Percentiles rank a stretch among this genome's conserved stretches.
These are phyloP conservation scores for Mortierella polycephala DNA, from an alignment of 371 early-diverging fungal genomes.

Conservation along the genomic window DNA sequence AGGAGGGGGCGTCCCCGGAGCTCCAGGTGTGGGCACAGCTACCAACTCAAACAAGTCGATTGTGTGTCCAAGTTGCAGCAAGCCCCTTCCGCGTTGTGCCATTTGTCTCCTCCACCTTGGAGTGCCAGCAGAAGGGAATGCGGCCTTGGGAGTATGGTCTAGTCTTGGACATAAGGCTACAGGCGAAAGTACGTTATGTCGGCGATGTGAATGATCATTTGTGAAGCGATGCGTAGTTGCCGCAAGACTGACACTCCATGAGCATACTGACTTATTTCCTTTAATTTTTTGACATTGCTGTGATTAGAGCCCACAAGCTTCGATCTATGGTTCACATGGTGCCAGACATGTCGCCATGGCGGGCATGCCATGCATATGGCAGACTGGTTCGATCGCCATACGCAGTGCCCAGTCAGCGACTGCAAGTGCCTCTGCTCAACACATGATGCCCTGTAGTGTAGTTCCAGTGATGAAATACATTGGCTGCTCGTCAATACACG, in stretches of 20 bases:
- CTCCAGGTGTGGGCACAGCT: conserved; percentile 22
- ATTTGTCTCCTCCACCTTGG: conserved; percentile 91
- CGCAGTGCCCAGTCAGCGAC: conserved; percentile 89
- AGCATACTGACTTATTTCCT: not conserved
- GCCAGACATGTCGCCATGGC: conserved; percentile 96
- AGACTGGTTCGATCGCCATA: conserved; percentile 90
- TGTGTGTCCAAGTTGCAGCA: conserved; percentile 86
- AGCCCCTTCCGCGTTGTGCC: conserved; percentile 92
- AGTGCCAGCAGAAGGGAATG: conserved; percentile 70
- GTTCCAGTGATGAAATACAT: not conserved
- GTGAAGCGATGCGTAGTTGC: no score
- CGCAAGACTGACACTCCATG: no score
- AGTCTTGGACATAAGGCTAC: conserved; percentile 55
- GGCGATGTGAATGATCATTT: no score
- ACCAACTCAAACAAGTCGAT: conserved; percentile 30
- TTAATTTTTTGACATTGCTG: not conserved
- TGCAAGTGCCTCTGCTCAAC: conserved; percentile 75
- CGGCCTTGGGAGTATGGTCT: conserved; percentile 37
- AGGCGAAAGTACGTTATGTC: conserved; percentile 53
- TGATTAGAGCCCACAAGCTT: conserved; percentile 67
- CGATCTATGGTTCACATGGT: conserved; percentile 97
- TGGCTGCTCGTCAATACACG: not conserved
- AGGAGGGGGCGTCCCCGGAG: conserved; percentile 32
- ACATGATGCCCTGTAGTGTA: conserved; percentile 40
- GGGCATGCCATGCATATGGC: conserved; percentile 92